phyloP scores from a whole-genome alignment of 768 basidiomycete species.

The Lenzites betulinus region DNA sequence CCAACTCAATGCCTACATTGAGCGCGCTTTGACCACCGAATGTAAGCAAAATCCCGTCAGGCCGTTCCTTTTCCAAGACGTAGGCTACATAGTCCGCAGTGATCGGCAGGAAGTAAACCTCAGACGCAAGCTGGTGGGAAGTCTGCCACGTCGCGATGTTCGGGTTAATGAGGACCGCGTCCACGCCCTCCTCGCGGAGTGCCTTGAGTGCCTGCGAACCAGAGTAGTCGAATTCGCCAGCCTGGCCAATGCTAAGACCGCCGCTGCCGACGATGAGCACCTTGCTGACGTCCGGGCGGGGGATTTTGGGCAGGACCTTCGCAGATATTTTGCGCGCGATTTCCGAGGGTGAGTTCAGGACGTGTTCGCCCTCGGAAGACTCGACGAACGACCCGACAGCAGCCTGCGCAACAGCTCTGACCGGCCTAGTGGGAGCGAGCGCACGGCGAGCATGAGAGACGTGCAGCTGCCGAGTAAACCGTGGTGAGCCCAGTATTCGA shows the following conservation, averaged over 20 bases:
- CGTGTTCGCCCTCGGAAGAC: constrained; percentile 53
- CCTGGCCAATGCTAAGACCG: constrained; percentile 96
- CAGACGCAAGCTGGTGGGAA: constrained; percentile 93
- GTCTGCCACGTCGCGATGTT: constrained; percentile 99
- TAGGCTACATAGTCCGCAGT: constrained; percentile 98
- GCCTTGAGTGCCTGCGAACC: constrained; percentile 99
- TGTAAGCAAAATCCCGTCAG: constrained; percentile 95
- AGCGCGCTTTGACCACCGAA: constrained; percentile 98
- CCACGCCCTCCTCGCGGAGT: constrained; percentile 91
- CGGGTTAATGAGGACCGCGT: constrained; percentile 95
- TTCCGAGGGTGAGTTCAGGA: constrained; percentile 92
- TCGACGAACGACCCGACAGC: constrained; percentile 68
- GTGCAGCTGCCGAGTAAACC: constrained; percentile 45
- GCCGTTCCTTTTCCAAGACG: constrained; percentile 96
- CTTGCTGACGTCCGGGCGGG: constrained; percentile 89
- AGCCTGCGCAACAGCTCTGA: constrained; percentile 71
- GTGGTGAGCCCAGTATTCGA: constrained; percentile 16
- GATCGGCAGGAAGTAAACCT: constrained; percentile 97
- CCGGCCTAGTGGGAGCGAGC: constrained; percentile 47
- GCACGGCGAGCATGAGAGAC: constrained; percentile 40
- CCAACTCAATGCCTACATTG: constrained; percentile 95
- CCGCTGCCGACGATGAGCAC: constrained; percentile 97
- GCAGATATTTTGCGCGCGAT: constrained; percentile 92
- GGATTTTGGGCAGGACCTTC: constrained; percentile 89
- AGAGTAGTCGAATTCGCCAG: constrained; percentile 99